Base-by-base conservation (phyloP, 352 stramenopile species). In the Phytophthora syringae region DNA sequence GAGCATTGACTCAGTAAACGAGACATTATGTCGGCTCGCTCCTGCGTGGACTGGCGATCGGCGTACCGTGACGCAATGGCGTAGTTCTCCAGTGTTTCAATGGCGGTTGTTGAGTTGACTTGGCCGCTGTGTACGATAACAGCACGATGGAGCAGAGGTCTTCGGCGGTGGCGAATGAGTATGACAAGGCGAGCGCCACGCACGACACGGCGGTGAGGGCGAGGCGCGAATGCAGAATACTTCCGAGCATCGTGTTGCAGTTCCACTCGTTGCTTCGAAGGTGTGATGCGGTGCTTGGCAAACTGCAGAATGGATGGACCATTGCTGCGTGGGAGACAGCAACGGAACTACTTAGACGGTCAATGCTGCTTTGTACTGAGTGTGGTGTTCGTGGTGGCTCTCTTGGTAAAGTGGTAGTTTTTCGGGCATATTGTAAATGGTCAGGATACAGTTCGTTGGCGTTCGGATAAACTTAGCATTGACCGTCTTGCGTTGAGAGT, bases 1-100 rank as follows among this genome's bases (percentile, higher is more conserved):
- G 55, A 52, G 37, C 79, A 86, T 20, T 60, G 48, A 5, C 25
- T 54, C 7, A 82, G 53, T 20, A 89, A 60, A 22, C 28, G 49
- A 21, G 63, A 57, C 16, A 74, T 47, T 37, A 71, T 67, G 15
- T 48, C 64, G 2, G 56, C 56, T 24, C 64, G 56, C 11, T 73
- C 66, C 10, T 60, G 56, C n/a, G 56, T 40, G 1, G 49, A 56
- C 13, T 67, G 52, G 20, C 77, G 80, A 44, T 89, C 80, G 5
- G 77, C 79, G 55, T 77, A 86, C 76, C 77, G 86, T 5, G 74
- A 78, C 18, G 77, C 77, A 52, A 83, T 78, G 13, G 75, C 60
- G 44, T 83, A 55, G 22, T 76, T 60, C 44, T 76, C 62, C 1
- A 87, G 44, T 3, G 63, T 64, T 43, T 73, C 42, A 24, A 88